Percentiles rank a stretch among this genome's conserved stretches.
These are phyloP conservation scores for Fabrea salina DNA, from an alignment of 169 alveolate species.

Conservation along the genomic window DNA sequence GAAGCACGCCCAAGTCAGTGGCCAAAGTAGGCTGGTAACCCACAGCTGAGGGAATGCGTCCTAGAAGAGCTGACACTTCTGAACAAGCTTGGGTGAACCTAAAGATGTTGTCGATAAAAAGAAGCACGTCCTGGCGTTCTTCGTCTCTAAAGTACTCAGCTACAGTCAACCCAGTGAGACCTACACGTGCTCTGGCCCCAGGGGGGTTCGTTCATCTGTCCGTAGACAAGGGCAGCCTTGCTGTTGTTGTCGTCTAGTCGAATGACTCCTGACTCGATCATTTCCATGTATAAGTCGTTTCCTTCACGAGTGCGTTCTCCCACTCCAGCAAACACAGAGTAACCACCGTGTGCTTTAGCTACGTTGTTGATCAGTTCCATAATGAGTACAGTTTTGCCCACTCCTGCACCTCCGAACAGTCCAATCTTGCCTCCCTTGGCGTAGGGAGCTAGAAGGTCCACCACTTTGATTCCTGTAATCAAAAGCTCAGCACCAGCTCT, in stretches of 20 bases:
- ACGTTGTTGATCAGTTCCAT: conserved; percentile 97
- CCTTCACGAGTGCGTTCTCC: conserved; percentile 99
- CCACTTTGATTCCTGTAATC: conserved; percentile 93
- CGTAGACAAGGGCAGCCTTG: conserved; percentile 97
- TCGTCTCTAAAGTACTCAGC: conserved; percentile 99
- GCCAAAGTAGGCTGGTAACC: conserved; percentile 98
- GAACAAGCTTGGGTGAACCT: conserved; percentile 97
- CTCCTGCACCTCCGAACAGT: conserved; percentile 99
- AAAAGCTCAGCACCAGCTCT: conserved; percentile 91
- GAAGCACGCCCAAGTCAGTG: conserved; percentile 95
- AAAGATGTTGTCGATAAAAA: conserved; percentile 96
- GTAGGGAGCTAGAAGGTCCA: conserved; percentile 96
- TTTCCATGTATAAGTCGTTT: conserved; percentile 96
- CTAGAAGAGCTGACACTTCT: conserved; percentile 96
- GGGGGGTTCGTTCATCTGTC: conserved; percentile 99
- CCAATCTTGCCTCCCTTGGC: conserved; percentile 99
- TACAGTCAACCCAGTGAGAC: conserved; percentile 95
- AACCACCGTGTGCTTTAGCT: conserved; percentile 97
- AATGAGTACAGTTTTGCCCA: conserved; percentile 98
- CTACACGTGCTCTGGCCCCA: conserved; percentile 98
- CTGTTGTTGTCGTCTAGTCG: conserved; percentile 87
- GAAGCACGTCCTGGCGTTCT: conserved; percentile 92
- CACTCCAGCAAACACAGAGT: conserved; percentile 98
- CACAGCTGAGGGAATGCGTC: conserved; percentile 97
- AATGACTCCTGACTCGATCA: conserved; percentile 90